Base-by-base conservation (phyloP, 805 yeast species). In the Candida pseudofarinosa region DNA sequence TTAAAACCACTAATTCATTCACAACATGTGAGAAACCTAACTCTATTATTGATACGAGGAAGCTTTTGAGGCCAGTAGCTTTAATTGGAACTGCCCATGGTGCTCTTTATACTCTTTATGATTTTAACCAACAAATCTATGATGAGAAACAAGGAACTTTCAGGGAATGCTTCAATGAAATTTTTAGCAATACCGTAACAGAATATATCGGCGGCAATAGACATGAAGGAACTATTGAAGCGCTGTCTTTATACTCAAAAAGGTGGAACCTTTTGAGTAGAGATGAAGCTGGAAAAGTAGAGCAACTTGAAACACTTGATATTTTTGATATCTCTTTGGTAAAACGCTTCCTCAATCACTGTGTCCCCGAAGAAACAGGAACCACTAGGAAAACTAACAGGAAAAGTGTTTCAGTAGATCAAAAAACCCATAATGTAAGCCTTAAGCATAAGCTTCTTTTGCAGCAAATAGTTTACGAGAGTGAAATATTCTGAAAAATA, bases 41-140 rank as follows among this genome's bases (percentile, higher is more conserved):
- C 7, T 13, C 17, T 2, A 16, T 12, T 20, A 13, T 12, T n/a
- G n/a, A 23, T 23, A 19, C 37, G 13, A 28, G 7, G 14, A 34
- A 44, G 2, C 35, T 47, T 12, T 57, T 53, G 0, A 23, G 28
- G 10, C 28, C 28, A 6, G 10, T 23, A 23, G 28, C 28, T 10
- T 16, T 60, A 1, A 30, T 63, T 18, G 69, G 67, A 13, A 62
- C 67, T 1, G 55, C 54, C 6, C 49, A 51, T 40, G 69, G 69
- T 13, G 67, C 58, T 3, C 44, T 63, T 3, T 59, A 59, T 37
- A 30, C 19, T 4, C 18, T 55, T 3, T 43, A 46, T 35, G 41
- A 46, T 20, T 15, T 53, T 12, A 49, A 42, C 18, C 5, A 10
- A 4, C 5, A 10, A 4, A n/a, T n/a, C 6, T 50, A 46, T 31